Percentiles rank a stretch among this genome's conserved stretches.
Conservation (phyloP, 2,329 filamentous ascomycete genomes). For the Fusarium citri region DNA sequence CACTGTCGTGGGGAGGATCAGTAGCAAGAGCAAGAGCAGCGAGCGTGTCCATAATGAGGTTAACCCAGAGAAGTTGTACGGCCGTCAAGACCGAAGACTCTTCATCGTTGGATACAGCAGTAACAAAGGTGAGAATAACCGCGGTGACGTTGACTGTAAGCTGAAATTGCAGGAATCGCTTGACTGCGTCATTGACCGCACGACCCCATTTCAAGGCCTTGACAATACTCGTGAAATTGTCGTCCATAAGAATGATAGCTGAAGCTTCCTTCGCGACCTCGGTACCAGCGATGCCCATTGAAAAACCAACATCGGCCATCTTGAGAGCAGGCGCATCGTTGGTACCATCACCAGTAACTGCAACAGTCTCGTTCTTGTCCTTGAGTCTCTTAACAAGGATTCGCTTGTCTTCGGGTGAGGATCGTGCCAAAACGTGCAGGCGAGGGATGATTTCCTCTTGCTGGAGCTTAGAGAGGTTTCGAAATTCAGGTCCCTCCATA, state of each 20-base stretch:
- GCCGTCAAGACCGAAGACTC: slow-evolving; percentile 84
- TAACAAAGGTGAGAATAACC: slow-evolving; percentile 87
- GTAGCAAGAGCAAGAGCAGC: slow-evolving; percentile 90
- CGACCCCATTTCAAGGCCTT: slow-evolving; percentile 86
- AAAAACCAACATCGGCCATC: slow-evolving; percentile 85
- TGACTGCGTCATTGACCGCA: slow-evolving; percentile 81
- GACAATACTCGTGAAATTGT: slow-evolving; percentile 88
- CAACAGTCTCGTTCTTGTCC: slow-evolving; percentile 80
- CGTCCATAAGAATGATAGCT: slow-evolving; percentile 87
- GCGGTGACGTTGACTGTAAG: slow-evolving; percentile 93
- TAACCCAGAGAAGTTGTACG: slow-evolving; percentile 95
- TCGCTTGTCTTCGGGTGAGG: slow-evolving; percentile 81
- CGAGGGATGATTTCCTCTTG: slow-evolving; percentile 75
- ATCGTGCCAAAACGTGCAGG: slow-evolving; percentile 78
- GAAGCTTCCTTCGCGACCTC: slow-evolving; percentile 89
- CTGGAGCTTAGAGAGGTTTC: slow-evolving; percentile 74
- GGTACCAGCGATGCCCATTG: slow-evolving; percentile 86
- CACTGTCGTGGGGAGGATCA: slow-evolving; percentile 85
- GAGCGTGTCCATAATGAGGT: slow-evolving; percentile 97
- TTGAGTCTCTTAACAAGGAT: slow-evolving; percentile 78
- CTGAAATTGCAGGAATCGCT: slow-evolving; percentile 82
- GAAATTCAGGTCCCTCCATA: slow-evolving; percentile 83
- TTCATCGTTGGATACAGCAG: slow-evolving; percentile 76
- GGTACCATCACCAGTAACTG: slow-evolving; percentile 85
- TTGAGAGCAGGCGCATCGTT: slow-evolving; percentile 86